Evolutionary conservation across 495 filamentous ascomycete genomes (phyloP).

Genomic region (Penicillium subrubescens): DNA sequence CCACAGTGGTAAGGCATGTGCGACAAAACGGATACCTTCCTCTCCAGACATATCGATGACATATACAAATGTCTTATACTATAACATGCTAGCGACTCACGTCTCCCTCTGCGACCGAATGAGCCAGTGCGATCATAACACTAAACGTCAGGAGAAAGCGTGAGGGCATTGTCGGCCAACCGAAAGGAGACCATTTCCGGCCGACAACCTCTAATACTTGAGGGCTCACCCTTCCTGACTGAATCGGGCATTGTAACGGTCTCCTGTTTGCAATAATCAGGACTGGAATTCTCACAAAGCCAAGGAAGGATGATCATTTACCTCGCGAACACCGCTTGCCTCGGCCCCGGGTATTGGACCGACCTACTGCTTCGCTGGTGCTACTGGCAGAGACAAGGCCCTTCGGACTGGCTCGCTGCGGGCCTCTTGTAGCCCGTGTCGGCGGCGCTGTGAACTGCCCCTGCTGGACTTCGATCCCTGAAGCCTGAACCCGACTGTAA

Average conservation of each 20-base stretch:
- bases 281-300: background rate
- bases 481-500: constrained; percentile 28
- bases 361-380: background rate
- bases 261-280: constrained; percentile 27
- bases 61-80: background rate
- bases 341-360: constrained; percentile 16
- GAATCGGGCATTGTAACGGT: constrained; percentile 41
- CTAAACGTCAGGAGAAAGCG: background rate
- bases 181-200: background rate
- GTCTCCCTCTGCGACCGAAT: background rate
- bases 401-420: constrained; percentile 23
- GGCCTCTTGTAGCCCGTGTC: background rate
- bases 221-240: constrained; percentile 23
- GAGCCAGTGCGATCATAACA: background rate
- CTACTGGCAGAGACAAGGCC: constrained; percentile 27
- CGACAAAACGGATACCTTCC: background rate
- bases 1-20: background rate
- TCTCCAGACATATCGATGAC: background rate
- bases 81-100: background rate
- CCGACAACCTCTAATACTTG: background rate
- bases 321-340: constrained; percentile 31
- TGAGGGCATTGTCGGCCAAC: background rate
- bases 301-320: constrained; percentile 10
- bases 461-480: constrained; percentile 10
- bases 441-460: background rate